phyloP scores from a whole-genome alignment of 108 stramenopile genomes.

The Cylindrotheca fusiformis region DNA sequence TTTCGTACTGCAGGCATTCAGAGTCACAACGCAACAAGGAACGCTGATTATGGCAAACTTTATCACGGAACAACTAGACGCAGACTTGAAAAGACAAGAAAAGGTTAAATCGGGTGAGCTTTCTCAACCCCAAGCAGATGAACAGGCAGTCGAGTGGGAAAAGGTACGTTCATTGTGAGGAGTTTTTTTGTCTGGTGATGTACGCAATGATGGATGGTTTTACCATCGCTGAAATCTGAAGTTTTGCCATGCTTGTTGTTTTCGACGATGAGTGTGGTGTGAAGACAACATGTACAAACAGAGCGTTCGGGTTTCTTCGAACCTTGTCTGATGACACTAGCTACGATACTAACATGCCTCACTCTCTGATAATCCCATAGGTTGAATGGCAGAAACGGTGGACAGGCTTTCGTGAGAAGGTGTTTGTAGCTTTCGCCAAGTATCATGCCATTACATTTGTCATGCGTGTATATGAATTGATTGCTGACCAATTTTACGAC shows the following conservation, averaged over 20 bases:
- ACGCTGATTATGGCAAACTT: slow-evolving; percentile 33
- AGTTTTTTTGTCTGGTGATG: not conserved
- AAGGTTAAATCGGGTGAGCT: slow-evolving; percentile 42
- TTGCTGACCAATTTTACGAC: slow-evolving; percentile 18
- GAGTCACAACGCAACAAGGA: slow-evolving; percentile 33
- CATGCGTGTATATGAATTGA: slow-evolving; percentile 48
- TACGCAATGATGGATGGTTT: slow-evolving; percentile 33
- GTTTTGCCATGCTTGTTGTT: slow-evolving; percentile 7
- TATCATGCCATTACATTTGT: slow-evolving; percentile 48
- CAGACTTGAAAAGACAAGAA: slow-evolving; percentile 39
- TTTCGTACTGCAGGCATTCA: slow-evolving; percentile 23
- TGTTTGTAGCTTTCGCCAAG: slow-evolving; percentile 37
- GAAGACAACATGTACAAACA: slow-evolving; percentile 26
- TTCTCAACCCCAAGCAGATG: slow-evolving; percentile 46
- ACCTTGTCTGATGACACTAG: no score
- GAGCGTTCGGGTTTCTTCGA: slow-evolving; percentile 14
- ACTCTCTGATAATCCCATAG: no score
- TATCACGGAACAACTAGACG: slow-evolving; percentile 47
- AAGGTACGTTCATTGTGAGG: slow-evolving; percentile 32
- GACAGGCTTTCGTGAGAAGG: slow-evolving; percentile 35
- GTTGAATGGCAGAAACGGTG: slow-evolving; percentile 59
- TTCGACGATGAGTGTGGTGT: slow-evolving; percentile 1
- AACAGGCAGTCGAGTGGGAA: slow-evolving; percentile 52
- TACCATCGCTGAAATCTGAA: slow-evolving; percentile 56
- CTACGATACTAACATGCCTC: no score